phyloP scores from a whole-genome alignment of 495 filamentous ascomycete species.

The Penicillium manginii region DNA sequence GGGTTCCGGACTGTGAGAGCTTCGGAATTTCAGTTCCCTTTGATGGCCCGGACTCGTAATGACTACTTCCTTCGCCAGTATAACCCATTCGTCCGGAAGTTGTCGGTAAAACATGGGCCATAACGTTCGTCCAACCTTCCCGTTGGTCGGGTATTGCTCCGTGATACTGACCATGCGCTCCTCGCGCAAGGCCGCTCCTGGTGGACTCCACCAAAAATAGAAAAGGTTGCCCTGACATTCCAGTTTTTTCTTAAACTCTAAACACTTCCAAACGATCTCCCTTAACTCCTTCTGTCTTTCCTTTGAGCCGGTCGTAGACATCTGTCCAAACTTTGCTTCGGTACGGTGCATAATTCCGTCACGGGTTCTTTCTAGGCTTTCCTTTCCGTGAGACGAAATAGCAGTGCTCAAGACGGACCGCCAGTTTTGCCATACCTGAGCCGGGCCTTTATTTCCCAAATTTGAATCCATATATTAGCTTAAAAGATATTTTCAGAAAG shows the following conservation, averaged over 20 bases:
- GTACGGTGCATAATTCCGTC: not conserved
- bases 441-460: conserved; percentile 6
- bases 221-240: conserved; percentile 27
- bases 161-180: conserved; percentile 13
- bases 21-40: not conserved
- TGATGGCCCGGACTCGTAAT: not conserved
- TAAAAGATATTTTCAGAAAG: not conserved
- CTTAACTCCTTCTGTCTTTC: conserved; percentile 6
- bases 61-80: conserved; percentile 19
- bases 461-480: not conserved
- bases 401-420: conserved; percentile 17
- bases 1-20: not conserved
- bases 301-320: not conserved
- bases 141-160: not conserved
- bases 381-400: not conserved
- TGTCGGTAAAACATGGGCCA: conserved; percentile 20
- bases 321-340: conserved; percentile 2
- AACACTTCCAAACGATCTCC: conserved; percentile 13
- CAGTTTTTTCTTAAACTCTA: conserved; percentile 23
- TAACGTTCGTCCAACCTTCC: conserved; percentile 4
- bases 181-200: conserved; percentile 2
- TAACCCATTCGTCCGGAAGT: not conserved
- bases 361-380: not conserved
- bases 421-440: conserved; percentile 18
- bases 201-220: conserved; percentile 15